Conservation (phyloP, 306 rosid genomes). For the Vicia villosa region DNA sequence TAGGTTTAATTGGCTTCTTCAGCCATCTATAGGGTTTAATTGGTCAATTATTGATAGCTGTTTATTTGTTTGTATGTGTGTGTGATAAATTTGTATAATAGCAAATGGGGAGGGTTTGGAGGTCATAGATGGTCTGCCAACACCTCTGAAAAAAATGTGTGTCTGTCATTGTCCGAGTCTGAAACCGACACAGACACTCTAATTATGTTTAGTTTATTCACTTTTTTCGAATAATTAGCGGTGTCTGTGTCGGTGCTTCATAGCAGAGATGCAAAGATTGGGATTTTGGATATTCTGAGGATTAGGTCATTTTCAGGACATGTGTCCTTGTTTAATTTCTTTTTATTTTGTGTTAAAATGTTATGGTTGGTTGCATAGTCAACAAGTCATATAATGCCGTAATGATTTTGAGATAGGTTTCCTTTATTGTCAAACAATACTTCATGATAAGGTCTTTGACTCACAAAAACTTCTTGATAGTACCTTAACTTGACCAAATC, state of each 20-base stretch:
- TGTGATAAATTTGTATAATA: not conserved
- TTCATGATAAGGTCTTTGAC: not conserved
- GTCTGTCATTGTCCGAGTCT: too few species aligned
- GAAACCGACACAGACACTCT: too few species aligned
- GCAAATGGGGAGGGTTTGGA: not conserved
- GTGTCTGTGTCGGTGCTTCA: too few species aligned
- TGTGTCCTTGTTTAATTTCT: conserved; percentile 21
- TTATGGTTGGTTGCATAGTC: conserved; percentile 31
- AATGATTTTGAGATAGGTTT: conserved; percentile 23
- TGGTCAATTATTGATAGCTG: conserved; percentile 13
- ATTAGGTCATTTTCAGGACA: not conserved
- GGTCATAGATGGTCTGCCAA: not conserved
- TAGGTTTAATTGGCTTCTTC: conserved; percentile 15
- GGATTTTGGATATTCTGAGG: conserved; percentile 15
- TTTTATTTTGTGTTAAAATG: conserved; percentile 21
- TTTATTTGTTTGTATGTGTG: not conserved
- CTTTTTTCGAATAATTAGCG: too few species aligned
- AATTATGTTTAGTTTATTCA: too few species aligned
- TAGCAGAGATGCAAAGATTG: not conserved
- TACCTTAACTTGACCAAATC: not conserved
- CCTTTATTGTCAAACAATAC: conserved; percentile 9
- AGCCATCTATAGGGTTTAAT: not conserved
- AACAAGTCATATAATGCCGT: conserved; percentile 30
- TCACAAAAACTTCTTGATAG: not conserved
- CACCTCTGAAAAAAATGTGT: too few species aligned